Base-by-base conservation (phyloP, 441 rosid genomes). In the Populus hybrid region DNA sequence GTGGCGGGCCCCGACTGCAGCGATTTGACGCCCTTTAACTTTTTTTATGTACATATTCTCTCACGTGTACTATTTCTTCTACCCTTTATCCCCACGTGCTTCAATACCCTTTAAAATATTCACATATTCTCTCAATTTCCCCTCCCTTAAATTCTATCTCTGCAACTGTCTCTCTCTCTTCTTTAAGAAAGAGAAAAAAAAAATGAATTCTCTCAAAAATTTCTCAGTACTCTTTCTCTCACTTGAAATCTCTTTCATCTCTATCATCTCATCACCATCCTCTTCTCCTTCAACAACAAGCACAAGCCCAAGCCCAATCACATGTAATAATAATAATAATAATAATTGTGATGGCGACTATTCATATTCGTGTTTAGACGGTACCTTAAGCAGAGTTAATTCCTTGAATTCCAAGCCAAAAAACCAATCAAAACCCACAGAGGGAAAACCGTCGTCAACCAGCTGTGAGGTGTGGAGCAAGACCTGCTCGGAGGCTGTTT, bases 31-130 rank as follows among this genome's bases (percentile, higher is more conserved):
- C 70, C 79, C 66, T 21, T 28, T n/a, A 2, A 26, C 63, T 2
- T 30, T 72, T 72, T 4, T 71, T 50, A 35, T 14, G 4, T 69
- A 7, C 84, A 28, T 68, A 74, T 82, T 85, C 77, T 46, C 36
- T 83, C 86, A 83, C 82, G 85, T 82, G 87, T 59, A 64, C 7
- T 67, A 46, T 77, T 74, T 53, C 35, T 35, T 1, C 4, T 21
- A 4, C 12, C 59, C 50, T 75, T 70, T 76, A 68, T 76, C 73
- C 79, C 86, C 89, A 90, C 94, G 90, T 87, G 94, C 84, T 81
- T 61, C 61, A 80, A 75, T 82, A 59, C 78, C 32, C 66, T 30
- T 66, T 0, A 4, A 46, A 46, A 46, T 46, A 46, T 46, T 14
- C n/a, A 40, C 46, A 10, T 40, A 10, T n/a, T 3, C 18, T n/a